A percentile compares a stretch with the other conserved stretches of the same genome.
These are phyloP conservation scores for Seiridium unicorne DNA, from an alignment of 2,329 filamentous ascomycete species.

Conservation along the genomic window DNA sequence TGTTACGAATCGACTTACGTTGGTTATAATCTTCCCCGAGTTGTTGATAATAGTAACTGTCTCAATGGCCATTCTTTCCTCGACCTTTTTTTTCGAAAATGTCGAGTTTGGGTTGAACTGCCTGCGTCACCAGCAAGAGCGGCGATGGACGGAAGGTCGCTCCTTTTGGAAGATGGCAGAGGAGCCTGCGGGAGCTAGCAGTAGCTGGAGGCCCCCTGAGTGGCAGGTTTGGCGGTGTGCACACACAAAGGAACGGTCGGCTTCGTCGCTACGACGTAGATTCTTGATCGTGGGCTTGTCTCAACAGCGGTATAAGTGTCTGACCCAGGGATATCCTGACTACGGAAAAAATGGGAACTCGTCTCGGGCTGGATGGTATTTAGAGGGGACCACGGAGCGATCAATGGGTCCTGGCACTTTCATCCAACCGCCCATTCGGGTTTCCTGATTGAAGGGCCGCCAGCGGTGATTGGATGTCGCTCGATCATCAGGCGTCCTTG, in stretches of 20 bases:
- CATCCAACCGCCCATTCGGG: neutral
- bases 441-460: neutral
- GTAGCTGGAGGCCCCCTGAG: neutral
- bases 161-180: neutral
- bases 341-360: neutral
- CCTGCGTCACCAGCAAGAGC: neutral
- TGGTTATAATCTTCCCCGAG: conserved; percentile 88
- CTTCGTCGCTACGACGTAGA: neutral
- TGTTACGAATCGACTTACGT: conserved; percentile 54
- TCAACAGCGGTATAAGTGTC: neutral
- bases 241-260: neutral
- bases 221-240: neutral
- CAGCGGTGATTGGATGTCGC: conserved; percentile 7
- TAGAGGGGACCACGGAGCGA: neutral
- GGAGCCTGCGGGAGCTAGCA: neutral
- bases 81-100: neutral
- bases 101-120: neutral
- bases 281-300: neutral
- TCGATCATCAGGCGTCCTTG: conserved; percentile 6
- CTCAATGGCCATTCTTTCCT: conserved; percentile 45
- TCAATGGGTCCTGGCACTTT: neutral
- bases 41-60: conserved; percentile 88
- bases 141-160: neutral
- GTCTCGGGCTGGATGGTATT: neutral
- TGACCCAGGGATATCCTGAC: neutral